phyloP scores from a whole-genome alignment of 768 basidiomycete species.

The Asterophora lycoperdoides region DNA sequence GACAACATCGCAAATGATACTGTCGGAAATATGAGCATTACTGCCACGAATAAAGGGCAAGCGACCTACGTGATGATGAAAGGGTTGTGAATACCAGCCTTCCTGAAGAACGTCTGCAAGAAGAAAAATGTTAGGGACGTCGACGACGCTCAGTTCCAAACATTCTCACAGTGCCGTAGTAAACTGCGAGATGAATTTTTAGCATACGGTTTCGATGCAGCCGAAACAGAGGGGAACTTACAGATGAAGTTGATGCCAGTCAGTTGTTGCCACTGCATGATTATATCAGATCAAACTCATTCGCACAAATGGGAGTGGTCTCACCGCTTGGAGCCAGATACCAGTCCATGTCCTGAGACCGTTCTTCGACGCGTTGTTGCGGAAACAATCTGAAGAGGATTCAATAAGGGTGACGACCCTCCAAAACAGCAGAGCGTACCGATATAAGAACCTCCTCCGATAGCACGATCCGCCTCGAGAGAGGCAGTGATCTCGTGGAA shows the following conservation, averaged over 20 bases:
- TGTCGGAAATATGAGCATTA: not conserved
- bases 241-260: slow-evolving; percentile 66
- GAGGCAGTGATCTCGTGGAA: slow-evolving; percentile 46
- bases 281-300: not conserved
- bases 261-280: slow-evolving; percentile 55
- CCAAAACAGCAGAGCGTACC: slow-evolving; percentile 3
- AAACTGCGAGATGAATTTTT: slow-evolving; percentile 28
- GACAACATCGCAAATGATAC: slow-evolving; percentile 67
- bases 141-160: slow-evolving; percentile 28
- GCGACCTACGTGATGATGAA: slow-evolving; percentile 51
- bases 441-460: slow-evolving; percentile 58
- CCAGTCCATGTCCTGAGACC: slow-evolving; percentile 75
- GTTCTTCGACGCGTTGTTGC: slow-evolving; percentile 55
- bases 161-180: slow-evolving; percentile 50
- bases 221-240: no score
- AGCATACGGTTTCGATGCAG: no score
- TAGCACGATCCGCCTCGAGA: slow-evolving; percentile 56
- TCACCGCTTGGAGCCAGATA: slow-evolving; percentile 63
- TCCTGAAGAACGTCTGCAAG: slow-evolving; percentile 51
- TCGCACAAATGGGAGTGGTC: not conserved
- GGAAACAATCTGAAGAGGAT: slow-evolving; percentile 40
- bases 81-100: slow-evolving; percentile 50
- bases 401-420: not conserved
- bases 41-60: not conserved
- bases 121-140: slow-evolving; percentile 37